Percentiles rank a stretch among this genome's conserved stretches.
Conservation (phyloP, 768 basidiomycete genomes). For the Suillus occidentalis region DNA sequence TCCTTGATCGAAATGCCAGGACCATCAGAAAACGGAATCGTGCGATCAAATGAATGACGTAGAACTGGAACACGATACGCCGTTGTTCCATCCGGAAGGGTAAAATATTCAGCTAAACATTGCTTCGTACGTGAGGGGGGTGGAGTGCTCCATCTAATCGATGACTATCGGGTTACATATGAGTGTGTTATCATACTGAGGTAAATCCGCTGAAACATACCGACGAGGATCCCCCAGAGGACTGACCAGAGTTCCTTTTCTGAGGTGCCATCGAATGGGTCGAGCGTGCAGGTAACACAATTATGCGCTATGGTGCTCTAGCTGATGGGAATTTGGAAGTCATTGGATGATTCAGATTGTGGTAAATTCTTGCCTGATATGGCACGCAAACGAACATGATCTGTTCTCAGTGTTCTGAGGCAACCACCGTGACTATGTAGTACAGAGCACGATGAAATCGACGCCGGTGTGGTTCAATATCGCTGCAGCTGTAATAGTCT, state of each 20-base stretch:
- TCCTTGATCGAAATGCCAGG: conserved; percentile 22
- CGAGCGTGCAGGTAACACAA: too few relatives aligned
- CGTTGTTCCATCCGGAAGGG: not conserved
- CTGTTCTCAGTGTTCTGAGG: not conserved
- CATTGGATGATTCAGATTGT: not conserved
- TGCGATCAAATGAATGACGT: conserved; percentile 2
- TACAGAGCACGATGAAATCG: not conserved
- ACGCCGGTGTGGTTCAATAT: not conserved
- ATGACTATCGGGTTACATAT: not conserved
- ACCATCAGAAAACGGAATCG: conserved; percentile 20
- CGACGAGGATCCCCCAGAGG: not conserved
- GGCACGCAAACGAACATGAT: not conserved
- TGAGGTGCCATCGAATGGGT: not conserved
- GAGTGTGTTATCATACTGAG: too few relatives aligned
- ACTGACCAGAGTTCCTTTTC: not conserved
- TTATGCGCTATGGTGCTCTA: too few relatives aligned
- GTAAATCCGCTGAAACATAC: not conserved
- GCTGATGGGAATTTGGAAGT: not conserved
- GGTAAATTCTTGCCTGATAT: not conserved
- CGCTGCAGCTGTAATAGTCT: not conserved
- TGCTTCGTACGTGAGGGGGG: not conserved
- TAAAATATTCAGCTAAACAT: not conserved
- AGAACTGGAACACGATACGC: conserved; percentile 19
- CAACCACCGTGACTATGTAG: too few relatives aligned
- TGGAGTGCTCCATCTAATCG: not conserved